Percentiles rank a stretch among this genome's conserved stretches.
Evolutionary conservation across 495 filamentous ascomycete genomes (phyloP).

Genomic region (Corynascus novoguineensis): DNA sequence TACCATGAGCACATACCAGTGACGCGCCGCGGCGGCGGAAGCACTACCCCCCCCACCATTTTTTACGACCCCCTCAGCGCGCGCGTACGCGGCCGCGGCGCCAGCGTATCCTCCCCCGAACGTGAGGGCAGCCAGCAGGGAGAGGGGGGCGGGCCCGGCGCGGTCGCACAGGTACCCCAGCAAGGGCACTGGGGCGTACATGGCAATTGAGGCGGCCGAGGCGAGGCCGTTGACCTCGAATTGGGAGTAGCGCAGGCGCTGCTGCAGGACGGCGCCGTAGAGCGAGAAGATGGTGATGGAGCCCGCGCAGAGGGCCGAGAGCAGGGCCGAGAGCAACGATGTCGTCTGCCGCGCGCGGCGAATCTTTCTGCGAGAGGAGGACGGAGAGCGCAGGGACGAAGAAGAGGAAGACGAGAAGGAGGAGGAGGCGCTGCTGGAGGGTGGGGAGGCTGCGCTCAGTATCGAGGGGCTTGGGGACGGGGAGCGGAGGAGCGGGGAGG

Average conservation of each 20-base stretch:
- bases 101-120: slow-evolving; percentile 80
- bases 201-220: slow-evolving; percentile 73
- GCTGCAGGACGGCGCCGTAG: slow-evolving; percentile 83
- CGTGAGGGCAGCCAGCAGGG: slow-evolving; percentile 60
- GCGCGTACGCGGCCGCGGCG: slow-evolving; percentile 71
- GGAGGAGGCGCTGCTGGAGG: too few relatives aligned
- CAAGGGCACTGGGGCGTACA: slow-evolving; percentile 86
- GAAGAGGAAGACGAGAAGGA: slow-evolving; percentile 23
- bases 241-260: slow-evolving; percentile 77
- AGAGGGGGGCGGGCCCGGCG: slow-evolving; percentile 68
- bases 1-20: slow-evolving; percentile 78
- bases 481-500: slow-evolving; percentile 34
- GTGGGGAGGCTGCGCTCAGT: not conserved
- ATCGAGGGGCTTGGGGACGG: slow-evolving; percentile 22
- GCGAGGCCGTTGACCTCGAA: slow-evolving; percentile 84
- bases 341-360: slow-evolving; percentile 32
- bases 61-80: slow-evolving; percentile 36
- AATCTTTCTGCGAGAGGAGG: not conserved
- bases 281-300: slow-evolving; percentile 85
- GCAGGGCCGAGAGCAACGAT: slow-evolving; percentile 38
- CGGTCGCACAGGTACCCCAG: slow-evolving; percentile 89
- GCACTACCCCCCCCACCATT: not conserved
- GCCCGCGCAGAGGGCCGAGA: slow-evolving; percentile 65
- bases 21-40: slow-evolving; percentile 43
- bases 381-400: slow-evolving; percentile 14